Evolutionary conservation across 2,329 filamentous ascomycete genomes (phyloP), one percentile per base, ranked within the genome.

Genomic region (Colletotrichum sp.): DNA sequence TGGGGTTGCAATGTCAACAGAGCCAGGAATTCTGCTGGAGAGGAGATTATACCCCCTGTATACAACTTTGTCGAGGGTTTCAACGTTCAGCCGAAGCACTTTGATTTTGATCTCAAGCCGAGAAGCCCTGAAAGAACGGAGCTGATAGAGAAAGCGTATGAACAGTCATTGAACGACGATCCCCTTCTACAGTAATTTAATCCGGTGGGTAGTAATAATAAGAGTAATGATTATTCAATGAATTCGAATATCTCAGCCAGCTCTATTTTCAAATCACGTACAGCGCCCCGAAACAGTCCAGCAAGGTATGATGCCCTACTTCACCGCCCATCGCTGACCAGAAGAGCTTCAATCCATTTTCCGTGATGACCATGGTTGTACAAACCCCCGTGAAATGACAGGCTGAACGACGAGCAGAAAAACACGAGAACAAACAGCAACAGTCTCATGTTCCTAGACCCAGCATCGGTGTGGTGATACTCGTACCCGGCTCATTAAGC

Each of bases 1-100:
- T 87, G 85, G 83, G 82, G 81, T 0, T 83, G 86, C 28, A 57
- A 82, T 44, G 76, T 86, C 10, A 82, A 83, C 75, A 83, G 84
- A 71, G 79, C 79, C n/a, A 78, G 79, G 32, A 75, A 79, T 3
- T 57, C 10, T 1, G 77, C 77, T 1, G 81, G 80, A 9, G 26
- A 52, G 9, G 79, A 81, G 57, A 63, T 75, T 2, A 30, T 75
- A 15, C 75, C 75, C 28, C 72, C 75, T 7, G 12, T 67, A 1
- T 77, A 77, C 21, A 62, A 77, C 6, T 77, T 77, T 44, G 75
- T 75, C 1, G 71, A 71, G 6, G 75, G 75, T 5, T 77, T 77
- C 13, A 77, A 77, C 8, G 75, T 77, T 10, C 71, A 75, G 39
- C 75, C 75, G 4, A 77, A 71, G n/a, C 18, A 49, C 3, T 77